A percentile compares a stretch with the other conserved stretches of the same genome.
Conservation (phyloP, 139 green algal genomes). For the Edaphochlamys debaryana region DNA sequence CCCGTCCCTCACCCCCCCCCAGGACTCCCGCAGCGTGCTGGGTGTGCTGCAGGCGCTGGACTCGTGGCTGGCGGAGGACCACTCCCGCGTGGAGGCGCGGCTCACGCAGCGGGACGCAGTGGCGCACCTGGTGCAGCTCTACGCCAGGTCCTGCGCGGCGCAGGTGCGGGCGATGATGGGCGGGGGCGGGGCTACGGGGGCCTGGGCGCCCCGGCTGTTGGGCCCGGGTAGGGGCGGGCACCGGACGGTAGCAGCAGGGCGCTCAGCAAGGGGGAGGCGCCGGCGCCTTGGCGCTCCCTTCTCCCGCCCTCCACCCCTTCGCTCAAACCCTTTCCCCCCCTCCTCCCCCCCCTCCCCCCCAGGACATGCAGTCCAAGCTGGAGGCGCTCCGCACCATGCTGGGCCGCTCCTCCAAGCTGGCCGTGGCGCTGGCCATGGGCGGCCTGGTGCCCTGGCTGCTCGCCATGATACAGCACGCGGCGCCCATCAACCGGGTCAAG, state of each 20-base stretch:
- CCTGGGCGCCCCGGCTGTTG: no score
- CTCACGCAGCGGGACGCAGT: constrained; percentile 66
- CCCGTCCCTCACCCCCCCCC: no score
- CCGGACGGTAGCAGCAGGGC: no score
- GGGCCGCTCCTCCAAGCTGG: constrained; percentile 61
- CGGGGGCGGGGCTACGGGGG: no score
- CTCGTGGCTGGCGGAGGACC: constrained; percentile 78
- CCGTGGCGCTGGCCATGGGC: constrained; percentile 57
- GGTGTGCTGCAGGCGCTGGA: constrained; percentile 73
- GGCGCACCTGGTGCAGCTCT: constrained; percentile 67
- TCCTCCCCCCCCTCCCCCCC: not conserved
- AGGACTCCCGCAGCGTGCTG: constrained; percentile 62
- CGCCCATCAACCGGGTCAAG: constrained; percentile 62
- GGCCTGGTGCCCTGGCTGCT: constrained; percentile 63
- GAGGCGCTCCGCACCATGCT: constrained; percentile 66
- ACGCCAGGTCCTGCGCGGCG: constrained; percentile 9
- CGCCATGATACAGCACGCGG: constrained; percentile 49
- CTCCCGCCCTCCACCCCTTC: no score
- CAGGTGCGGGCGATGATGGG: constrained; percentile 3
- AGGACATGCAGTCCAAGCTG: constrained; percentile 48
- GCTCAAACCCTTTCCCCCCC: not conserved
- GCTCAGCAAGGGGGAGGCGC: no score
- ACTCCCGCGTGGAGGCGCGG: constrained; percentile 66
- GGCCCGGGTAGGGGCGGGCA: no score
- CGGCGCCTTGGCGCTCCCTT: no score